Conservation (phyloP, 768 basidiomycete genomes). For the Leccinum obscurum region DNA sequence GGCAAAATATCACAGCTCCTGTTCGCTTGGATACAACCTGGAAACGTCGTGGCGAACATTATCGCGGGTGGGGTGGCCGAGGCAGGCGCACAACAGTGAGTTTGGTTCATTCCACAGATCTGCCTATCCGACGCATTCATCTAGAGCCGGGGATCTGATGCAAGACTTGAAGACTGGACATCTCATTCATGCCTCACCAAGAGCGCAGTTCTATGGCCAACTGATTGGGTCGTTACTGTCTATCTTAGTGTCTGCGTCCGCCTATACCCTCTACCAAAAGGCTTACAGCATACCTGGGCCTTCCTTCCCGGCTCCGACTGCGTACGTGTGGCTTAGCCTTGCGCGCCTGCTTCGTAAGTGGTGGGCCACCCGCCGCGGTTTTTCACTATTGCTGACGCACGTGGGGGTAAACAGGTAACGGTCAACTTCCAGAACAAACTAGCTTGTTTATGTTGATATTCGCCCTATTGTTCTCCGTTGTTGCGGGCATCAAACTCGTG, state of each 20-base stretch:
- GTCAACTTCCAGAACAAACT: constrained; percentile 76
- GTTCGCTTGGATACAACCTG: constrained; percentile 92
- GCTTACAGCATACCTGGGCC: constrained; percentile 91
- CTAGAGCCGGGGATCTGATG: constrained; percentile 94
- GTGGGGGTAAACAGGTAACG: constrained; percentile 58
- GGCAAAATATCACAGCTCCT: constrained; percentile 94
- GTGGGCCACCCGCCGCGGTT: no score
- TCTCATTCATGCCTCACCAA: constrained; percentile 85
- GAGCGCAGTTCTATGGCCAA: constrained; percentile 93
- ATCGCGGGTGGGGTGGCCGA: constrained; percentile 97
- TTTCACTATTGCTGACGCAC: constrained; percentile 4
- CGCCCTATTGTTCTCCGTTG: constrained; percentile 64
- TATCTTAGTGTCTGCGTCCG: constrained; percentile 85
- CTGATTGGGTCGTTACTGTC: constrained; percentile 87
- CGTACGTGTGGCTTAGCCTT: constrained; percentile 88
- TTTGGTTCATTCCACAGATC: not conserved
- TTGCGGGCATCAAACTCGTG: constrained; percentile 68
- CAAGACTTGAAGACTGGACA: constrained; percentile 98
- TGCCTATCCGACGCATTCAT: constrained; percentile 4
- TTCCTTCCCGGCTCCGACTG: constrained; percentile 94
- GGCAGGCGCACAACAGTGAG: constrained; percentile 90
- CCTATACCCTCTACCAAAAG: constrained; percentile 82
- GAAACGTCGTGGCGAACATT: constrained; percentile 96
- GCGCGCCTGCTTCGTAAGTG: constrained; percentile 72
- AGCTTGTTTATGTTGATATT: constrained; percentile 78